phyloP scores from a whole-genome alignment of 495 filamentous ascomycete species.

The Opeltia flavorubescens region DNA sequence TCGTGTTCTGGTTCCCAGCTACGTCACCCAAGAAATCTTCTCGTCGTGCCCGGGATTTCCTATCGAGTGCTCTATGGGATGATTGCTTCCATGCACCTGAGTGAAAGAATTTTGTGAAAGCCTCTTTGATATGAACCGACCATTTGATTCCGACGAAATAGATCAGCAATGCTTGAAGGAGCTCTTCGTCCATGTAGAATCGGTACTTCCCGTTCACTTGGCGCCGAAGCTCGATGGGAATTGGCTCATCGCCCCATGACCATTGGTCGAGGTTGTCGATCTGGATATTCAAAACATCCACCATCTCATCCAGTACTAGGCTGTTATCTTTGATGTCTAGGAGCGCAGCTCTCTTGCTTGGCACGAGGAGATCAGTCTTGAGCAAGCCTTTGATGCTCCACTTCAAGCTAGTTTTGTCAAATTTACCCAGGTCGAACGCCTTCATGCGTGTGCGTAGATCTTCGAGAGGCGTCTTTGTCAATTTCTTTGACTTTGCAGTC shows the following conservation, averaged over 20 bases:
- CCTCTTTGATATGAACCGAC: slow-evolving; percentile 34
- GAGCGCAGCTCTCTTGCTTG: slow-evolving; percentile 38
- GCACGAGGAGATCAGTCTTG: slow-evolving; percentile 36
- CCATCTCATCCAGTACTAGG: slow-evolving; percentile 37
- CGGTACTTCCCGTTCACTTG: slow-evolving; percentile 39
- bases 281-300: slow-evolving; percentile 47
- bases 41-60: slow-evolving; percentile 14
- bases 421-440: slow-evolving; percentile 20
- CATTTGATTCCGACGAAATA: slow-evolving; percentile 44
- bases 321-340: slow-evolving; percentile 36
- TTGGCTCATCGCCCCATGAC: slow-evolving; percentile 37
- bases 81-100: slow-evolving; percentile 30
- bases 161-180: slow-evolving; percentile 46
- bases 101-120: slow-evolving; percentile 28
- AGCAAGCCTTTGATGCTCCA: slow-evolving; percentile 35
- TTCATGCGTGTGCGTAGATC: slow-evolving; percentile 11
- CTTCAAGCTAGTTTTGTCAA: slow-evolving; percentile 21
- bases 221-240: slow-evolving; percentile 37
- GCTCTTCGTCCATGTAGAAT: slow-evolving; percentile 46
- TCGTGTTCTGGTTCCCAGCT: not conserved
- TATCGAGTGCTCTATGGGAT: slow-evolving; percentile 9
- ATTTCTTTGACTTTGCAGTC: slow-evolving; percentile 14
- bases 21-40: slow-evolving; percentile 15
- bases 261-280: slow-evolving; percentile 37
- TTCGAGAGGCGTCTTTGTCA: slow-evolving; percentile 13